Evolutionary conservation across 805 yeast genomes (phyloP).

Genomic region (Candida maltosa): DNA sequence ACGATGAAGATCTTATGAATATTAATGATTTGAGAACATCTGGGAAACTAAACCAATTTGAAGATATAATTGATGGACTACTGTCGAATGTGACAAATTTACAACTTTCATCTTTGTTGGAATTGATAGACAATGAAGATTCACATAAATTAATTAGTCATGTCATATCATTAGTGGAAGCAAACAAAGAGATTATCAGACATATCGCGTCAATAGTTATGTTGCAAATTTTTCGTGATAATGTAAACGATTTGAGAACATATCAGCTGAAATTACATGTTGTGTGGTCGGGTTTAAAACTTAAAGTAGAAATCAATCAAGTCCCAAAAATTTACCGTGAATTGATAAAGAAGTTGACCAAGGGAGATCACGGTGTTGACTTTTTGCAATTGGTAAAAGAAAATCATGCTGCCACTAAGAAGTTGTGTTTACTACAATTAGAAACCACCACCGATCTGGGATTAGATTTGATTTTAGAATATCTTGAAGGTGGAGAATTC

Average conservation of each 20-base stretch:
- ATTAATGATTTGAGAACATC: slow-evolving; percentile 17
- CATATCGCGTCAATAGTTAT: neutral
- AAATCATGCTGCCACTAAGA: neutral
- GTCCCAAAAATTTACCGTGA: slow-evolving; percentile 1
- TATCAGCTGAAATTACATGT: neutral
- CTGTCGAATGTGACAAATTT: neutral
- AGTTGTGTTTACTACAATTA: neutral
- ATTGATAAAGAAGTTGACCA: neutral
- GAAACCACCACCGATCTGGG: neutral
- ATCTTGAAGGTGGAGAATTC: neutral
- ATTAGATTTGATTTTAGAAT: neutral
- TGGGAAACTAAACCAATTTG: slow-evolving; percentile 9
- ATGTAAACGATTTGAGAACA: neutral
- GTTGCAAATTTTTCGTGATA: neutral
- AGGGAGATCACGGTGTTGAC: neutral
- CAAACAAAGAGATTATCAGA: neutral
- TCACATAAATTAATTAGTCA: neutral
- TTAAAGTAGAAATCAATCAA: neutral
- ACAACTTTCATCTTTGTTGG: neutral
- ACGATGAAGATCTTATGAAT: slow-evolving; percentile 6
- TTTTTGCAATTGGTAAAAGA: slow-evolving; percentile 1
- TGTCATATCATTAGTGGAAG: neutral
- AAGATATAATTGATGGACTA: slow-evolving; percentile 12
- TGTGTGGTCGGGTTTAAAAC: neutral
- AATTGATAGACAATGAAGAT: neutral